Conservation (phyloP, 768 basidiomycete genomes). For the Lactarius hatsudake region DNA sequence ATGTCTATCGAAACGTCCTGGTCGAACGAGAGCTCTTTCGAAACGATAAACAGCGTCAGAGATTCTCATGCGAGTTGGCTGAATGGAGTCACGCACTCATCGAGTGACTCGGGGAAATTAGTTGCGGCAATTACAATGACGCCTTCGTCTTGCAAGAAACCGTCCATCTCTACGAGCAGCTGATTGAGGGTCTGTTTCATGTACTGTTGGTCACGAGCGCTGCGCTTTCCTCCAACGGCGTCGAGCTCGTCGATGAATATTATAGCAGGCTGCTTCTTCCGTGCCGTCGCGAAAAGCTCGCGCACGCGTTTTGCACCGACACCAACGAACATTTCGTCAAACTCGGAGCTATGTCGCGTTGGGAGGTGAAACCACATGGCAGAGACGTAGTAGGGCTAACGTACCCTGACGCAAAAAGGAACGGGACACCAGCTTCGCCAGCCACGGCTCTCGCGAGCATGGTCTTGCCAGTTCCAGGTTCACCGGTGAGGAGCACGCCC, state of each 20-base stretch:
- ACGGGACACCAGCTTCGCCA: conserved; percentile 96
- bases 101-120: conserved; percentile 93
- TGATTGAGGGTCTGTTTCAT: conserved; percentile 96
- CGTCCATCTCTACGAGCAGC: conserved; percentile 95
- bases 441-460: conserved; percentile 96
- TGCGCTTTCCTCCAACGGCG: conserved; percentile 88
- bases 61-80: background rate
- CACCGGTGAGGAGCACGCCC: conserved; percentile 87
- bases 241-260: conserved; percentile 98
- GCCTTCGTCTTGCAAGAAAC: conserved; percentile 90
- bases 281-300: conserved; percentile 90
- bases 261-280: conserved; percentile 94
- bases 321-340: conserved; percentile 98
- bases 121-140: conserved; percentile 97
- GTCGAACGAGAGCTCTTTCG: conserved; percentile 86
- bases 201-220: conserved; percentile 79
- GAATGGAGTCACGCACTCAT: conserved; percentile 56
- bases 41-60: background rate
- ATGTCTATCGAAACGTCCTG: conserved; percentile 93
- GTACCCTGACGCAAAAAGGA: conserved; percentile 90
- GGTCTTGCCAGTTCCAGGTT: conserved; percentile 96
- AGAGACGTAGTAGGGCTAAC: background rate
- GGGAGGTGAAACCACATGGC: background rate
- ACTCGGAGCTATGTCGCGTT: conserved; percentile 65
- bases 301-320: conserved; percentile 94